Base-by-base conservation (phyloP, 352 stramenopile species). In the Globisporangium megalacanthum region DNA sequence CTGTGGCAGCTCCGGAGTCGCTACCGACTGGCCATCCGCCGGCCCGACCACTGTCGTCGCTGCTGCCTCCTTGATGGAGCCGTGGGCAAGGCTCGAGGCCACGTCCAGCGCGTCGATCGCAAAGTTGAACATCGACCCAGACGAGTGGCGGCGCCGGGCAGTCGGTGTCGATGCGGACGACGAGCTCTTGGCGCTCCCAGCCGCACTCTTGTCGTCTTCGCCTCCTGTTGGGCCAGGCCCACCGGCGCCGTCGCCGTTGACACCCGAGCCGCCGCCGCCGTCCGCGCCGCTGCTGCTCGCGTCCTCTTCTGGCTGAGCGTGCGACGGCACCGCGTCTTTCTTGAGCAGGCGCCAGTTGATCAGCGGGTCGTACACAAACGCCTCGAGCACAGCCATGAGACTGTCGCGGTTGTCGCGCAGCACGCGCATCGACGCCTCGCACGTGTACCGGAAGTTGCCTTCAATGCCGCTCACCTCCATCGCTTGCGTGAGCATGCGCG, bases 391-490 rank as follows among this genome's bases (percentile, higher is more conserved):
- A 17, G 97, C 95, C 77, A 99, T 98, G 6, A 99, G 75, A 49
- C 87, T 98, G 79, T 99, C 97, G 33, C 96, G 81, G 72, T 99
- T 99, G 61, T 99, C 92, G 56, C 97, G 88, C 58, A 99, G 72
- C 39, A 99, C 96, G 46, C 86, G 77, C 97, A 99, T 99, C 20
- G 55, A 98, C 79, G 80, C 80, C 75, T 99, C 97, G 61, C 97
- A 99, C 35, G 97, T 99, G 66, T 92, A 98, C 4, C 97, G 83
- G 75, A 99, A 99, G 63, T 97, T 99, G 58, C 98, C 98, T 75
- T 99, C 97, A 53, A 99, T 98, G 15, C 97, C 97, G 45, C 92
- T 98, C 47, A 99, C 97, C 76, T 99, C 98, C 98, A 99, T 99
- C 20, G 97, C 97, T 55, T 94, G 78, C 19, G 82, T 92, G 8